These are phyloP conservation scores for Starmerella vaccinii DNA, from an alignment of 805 yeast genomes.

Conservation along the genomic window DNA sequence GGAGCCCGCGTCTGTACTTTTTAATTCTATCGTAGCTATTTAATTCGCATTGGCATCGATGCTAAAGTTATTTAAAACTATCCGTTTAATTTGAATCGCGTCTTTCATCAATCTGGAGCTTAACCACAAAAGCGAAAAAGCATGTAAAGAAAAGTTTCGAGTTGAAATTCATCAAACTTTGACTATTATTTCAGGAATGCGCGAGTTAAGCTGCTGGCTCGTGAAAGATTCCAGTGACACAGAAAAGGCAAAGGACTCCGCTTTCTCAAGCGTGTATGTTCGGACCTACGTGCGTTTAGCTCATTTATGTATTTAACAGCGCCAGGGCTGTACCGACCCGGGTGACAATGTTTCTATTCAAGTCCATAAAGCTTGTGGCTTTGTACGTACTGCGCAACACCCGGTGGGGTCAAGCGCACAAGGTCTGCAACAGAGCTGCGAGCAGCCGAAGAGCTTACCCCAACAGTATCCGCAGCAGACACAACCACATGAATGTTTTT, in stretches of 20 bases:
- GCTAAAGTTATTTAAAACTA: background rate
- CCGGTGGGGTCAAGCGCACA: constrained; percentile 8
- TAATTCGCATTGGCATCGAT: constrained; percentile 6
- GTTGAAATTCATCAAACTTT: no score
- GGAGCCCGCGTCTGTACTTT: constrained; percentile 1
- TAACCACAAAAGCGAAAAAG: no score
- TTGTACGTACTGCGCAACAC: constrained; percentile 17
- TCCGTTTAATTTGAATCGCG: background rate
- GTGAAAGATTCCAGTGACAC: no score
- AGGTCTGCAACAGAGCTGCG: constrained; percentile 18
- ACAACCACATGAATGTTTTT: constrained; percentile 7
- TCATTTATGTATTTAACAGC: background rate
- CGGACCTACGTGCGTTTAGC: no score
- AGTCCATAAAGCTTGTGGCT: constrained; percentile 13
- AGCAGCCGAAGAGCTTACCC: constrained; percentile 24
- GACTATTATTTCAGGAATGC: no score
- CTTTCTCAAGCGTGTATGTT: background rate
- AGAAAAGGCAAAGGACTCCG: no score
- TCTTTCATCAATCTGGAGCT: background rate
- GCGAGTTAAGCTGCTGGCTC: no score
- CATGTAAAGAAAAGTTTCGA: no score
- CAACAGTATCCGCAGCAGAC: constrained; percentile 17
- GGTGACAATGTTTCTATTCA: background rate
- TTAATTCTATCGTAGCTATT: constrained; percentile 2
- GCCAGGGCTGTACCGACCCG: background rate